Base-by-base conservation (phyloP, 148 eudicot species). In the Arctostaphylos glauca region DNA sequence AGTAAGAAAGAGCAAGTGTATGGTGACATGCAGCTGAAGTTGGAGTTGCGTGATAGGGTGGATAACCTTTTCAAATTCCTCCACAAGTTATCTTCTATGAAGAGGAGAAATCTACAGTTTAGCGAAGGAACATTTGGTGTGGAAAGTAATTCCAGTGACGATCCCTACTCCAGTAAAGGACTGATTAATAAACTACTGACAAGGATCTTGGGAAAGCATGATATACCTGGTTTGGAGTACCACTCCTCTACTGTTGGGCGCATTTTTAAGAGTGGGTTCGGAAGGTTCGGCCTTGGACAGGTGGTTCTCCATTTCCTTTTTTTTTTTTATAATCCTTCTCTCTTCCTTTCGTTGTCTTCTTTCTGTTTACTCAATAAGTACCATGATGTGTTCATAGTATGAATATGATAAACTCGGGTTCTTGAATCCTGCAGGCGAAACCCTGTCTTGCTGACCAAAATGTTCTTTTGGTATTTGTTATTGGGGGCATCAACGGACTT, bases 251-350 rank as follows among this genome's bases (percentile, higher is more conserved):
- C 99, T 25, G 98, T 96, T 64, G 99, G 99, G 18, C 90, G 99
- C 74, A 93, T 96, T 75, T 94, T 95, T 82, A 95, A 95, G 85
- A 95, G 95, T 54, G 98, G 98, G 54, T 91, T 96, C 83, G 99
- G 99, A 82, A 93, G 99, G 83, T 94, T 96, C 81, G 99, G 99
- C 84, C 90, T 96, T 85, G 98, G 98, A 76, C 99, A 96, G 95
- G 99, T 96, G 84, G 82, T 80, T 52, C 74, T 74, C 44, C 15
- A 8, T 38, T 60, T 62, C 50, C 31, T 43, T 2, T 19, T 78
- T 2, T 19, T 78, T 0, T 77, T 77, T 46, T 46, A 6, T 16
- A 41, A 19, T 18, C n/a, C 15, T 41, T 53, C 5, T 5, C 9
- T 14, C 15, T 1, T 78, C 50, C 47, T 25, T 56, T 3, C 41